Conservation (phyloP, 2,329 filamentous ascomycete genomes). For the Pyrenophora graminea region DNA sequence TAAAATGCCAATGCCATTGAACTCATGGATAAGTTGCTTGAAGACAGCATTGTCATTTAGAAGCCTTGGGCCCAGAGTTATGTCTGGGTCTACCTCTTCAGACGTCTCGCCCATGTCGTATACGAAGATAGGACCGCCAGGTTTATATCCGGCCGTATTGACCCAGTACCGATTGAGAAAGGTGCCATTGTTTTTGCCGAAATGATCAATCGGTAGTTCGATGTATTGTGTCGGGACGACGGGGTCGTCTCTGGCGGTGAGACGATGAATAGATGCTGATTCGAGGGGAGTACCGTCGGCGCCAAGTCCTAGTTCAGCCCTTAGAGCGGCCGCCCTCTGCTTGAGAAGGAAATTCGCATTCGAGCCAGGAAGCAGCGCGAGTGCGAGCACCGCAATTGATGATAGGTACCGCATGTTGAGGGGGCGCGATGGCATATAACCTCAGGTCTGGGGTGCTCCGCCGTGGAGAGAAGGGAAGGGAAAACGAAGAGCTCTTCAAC, state of each 20-base stretch:
- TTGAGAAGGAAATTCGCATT: conserved; percentile 28
- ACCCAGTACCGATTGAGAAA: conserved; percentile 49
- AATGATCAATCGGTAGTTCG: conserved; percentile 44
- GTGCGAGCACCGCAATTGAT: conserved; percentile 29
- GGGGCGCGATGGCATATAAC: neutral
- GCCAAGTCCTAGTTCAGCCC: conserved; percentile 42
- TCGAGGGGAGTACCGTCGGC: conserved; percentile 30
- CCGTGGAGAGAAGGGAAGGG: too few species aligned
- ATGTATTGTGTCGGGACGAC: conserved; percentile 36
- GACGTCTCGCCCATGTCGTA: conserved; percentile 43
- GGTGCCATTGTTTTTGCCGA: conserved; percentile 35
- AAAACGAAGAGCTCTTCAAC: neutral
- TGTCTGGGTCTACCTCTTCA: too few species aligned
- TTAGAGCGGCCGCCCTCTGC: conserved; percentile 25
- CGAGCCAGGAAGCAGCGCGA: conserved; percentile 29
- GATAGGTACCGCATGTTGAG: conserved; percentile 31
- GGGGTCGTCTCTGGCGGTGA: conserved; percentile 21
- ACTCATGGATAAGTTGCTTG: too few species aligned
- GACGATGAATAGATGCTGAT: conserved; percentile 19
- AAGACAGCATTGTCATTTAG: conserved; percentile 19
- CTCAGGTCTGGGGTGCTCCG: too few species aligned
- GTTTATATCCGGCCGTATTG: conserved; percentile 36
- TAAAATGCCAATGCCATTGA: too few species aligned
- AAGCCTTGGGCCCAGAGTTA: conserved; percentile 15
- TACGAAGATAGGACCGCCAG: conserved; percentile 45